Evolutionary conservation across 192 early-diverging fungal species (phyloP), one percentile per base, ranked within the genome.

Genomic region (Gryganskiella cystojenkinii): DNA sequence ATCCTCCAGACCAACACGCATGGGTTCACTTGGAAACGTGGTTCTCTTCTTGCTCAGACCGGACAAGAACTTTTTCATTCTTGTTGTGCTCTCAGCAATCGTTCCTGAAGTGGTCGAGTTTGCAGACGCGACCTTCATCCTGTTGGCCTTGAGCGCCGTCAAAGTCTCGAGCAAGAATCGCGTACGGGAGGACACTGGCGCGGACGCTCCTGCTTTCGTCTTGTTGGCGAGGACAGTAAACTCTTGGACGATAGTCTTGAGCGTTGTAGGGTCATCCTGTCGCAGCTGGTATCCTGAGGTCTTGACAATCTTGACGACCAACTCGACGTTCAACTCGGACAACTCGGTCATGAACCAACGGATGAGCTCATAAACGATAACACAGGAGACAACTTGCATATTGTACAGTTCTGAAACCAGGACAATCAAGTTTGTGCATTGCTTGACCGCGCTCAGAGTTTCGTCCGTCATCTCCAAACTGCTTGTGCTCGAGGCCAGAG

Each of bases 141-240:
- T 92, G 85, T 98, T 98, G 73, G 97, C 96, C 71, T 97, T 97
- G 25, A 99, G 79, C 58, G 95, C 92, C 42, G 89, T 90, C 43
- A 99, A 83, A n/a, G 91, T 96, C 78, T 99, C 98, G 35, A 98
- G 79, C 95, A 99, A 94, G 74, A 97, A 99, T 74, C 92, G 93
- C 54, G 89, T 87, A 49, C 98, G 89, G 54, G 80, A 89, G 19
- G 81, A 84, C 49, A 74, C 64, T n/a, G 69, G 64, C 6, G 46
- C 64, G 15, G 64, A 56, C 20, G 62, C 56, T 22, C 80, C 81
- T n/a, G 67, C 56, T 28, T 85, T 78, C 50, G 64, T 75, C 14
- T 78, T 67, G 59, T 62, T 64, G 10, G 70, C 34, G 28, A 78
- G 64, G 4, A 78, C 74, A n/a, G 74, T 69, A 37, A 96, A 85